phyloP scores from a whole-genome alignment of 208 protist genomes.

The Borovskyia barvae region DNA sequence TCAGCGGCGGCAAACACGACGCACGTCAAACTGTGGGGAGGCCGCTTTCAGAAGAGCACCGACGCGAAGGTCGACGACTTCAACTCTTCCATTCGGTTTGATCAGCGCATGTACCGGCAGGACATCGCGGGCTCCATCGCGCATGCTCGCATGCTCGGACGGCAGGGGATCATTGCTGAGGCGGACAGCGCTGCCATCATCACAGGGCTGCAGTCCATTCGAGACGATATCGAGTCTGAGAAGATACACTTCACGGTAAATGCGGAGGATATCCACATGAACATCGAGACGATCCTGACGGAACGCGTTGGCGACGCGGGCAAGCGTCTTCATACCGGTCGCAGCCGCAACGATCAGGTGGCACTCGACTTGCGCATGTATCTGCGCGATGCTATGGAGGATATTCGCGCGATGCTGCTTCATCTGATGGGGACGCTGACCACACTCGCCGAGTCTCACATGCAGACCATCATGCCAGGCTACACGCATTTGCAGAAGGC shows the following conservation, averaged over 20 bases:
- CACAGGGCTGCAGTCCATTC: slow-evolving; percentile 18
- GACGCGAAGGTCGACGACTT: slow-evolving; percentile 34
- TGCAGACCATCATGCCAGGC: slow-evolving; percentile 33
- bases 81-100: slow-evolving; percentile 34
- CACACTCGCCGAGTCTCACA: slow-evolving; percentile 20
- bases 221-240: slow-evolving; percentile 22
- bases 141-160: slow-evolving; percentile 29
- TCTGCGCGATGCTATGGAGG: slow-evolving; percentile 23
- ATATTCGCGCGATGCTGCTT: slow-evolving; percentile 20
- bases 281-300: slow-evolving; percentile 31
- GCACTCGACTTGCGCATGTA: slow-evolving; percentile 32
- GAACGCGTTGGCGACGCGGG: slow-evolving; percentile 29
- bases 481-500: slow-evolving; percentile 37
- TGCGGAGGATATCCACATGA: slow-evolving; percentile 36
- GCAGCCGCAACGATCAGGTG: slow-evolving; percentile 34
- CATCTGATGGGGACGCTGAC: slow-evolving; percentile 21
- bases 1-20: slow-evolving; percentile 1
- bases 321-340: slow-evolving; percentile 31
- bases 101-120: slow-evolving; percentile 35
- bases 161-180: slow-evolving; percentile 27
- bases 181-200: slow-evolving; percentile 29
- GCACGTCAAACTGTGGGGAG: slow-evolving; percentile 31
- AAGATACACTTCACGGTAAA: slow-evolving; percentile 21
- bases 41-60: slow-evolving; percentile 32
- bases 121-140: slow-evolving; percentile 34